These are phyloP conservation scores for Tetracladium setigerum DNA, from an alignment of 495 filamentous ascomycete genomes.

Conservation along the genomic window DNA sequence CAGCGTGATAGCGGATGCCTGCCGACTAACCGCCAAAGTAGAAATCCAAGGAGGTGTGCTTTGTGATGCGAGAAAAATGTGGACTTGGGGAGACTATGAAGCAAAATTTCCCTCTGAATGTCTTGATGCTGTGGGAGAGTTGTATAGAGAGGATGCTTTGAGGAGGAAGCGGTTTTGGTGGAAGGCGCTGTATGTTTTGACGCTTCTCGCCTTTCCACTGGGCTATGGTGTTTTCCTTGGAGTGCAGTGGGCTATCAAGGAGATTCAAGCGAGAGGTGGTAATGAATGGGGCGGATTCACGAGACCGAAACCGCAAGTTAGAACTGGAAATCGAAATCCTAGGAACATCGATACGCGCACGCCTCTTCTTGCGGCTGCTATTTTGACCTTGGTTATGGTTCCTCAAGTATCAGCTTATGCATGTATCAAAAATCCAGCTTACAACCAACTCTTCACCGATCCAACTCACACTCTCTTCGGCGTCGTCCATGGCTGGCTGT, in stretches of 20 bases:
- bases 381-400: constrained; percentile 1
- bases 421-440: constrained; percentile 9
- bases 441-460: constrained; percentile 15
- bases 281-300: too few species aligned
- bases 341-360: constrained; percentile 6
- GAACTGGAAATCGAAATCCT: neutral
- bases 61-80: constrained; percentile 23
- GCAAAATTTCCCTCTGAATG: constrained; percentile 18
- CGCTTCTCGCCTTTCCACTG: constrained; percentile 15
- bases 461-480: constrained; percentile 12
- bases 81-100: constrained; percentile 21
- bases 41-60: constrained; percentile 7
- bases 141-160: constrained; percentile 16
- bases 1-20: constrained; percentile 19
- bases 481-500: constrained; percentile 24
- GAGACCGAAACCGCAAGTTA: too few species aligned
- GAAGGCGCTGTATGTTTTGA: constrained; percentile 12
- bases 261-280: too few species aligned
- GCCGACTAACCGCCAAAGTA: constrained; percentile 13
- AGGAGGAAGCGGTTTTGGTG: constrained; percentile 12
- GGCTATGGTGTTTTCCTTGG: constrained; percentile 10
- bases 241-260: too few species aligned
- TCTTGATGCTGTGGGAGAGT: constrained; percentile 10
- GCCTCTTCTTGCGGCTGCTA: constrained; percentile 3
- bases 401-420: constrained; percentile 8